Evolutionary conservation across 306 rosid genomes (phyloP), one percentile per base, ranked within the genome.

Genomic region (Spatholobus suberectus): DNA sequence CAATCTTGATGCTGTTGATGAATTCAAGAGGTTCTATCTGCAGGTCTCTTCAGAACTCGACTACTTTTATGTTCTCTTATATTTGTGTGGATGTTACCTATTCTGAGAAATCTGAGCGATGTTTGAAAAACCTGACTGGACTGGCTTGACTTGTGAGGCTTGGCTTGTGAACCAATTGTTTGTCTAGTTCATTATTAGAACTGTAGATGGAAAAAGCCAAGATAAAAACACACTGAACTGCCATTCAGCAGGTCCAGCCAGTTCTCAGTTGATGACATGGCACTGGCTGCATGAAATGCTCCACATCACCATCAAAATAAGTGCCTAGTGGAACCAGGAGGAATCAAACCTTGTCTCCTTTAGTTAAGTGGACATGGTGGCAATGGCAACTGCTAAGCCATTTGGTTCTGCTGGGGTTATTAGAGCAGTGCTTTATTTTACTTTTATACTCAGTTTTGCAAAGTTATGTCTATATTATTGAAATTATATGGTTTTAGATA

Each of bases 21-120:
- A 93, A 62, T 77, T 82, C 87, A 96, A 96, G 93, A 90, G 89
- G 89, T 96, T 96, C 85, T 96, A 96, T 86, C 96, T 96, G 46
- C 99, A 96, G 99, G 99, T 95, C 78, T 84, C 77, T 71, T 43
- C 65, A 38, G 63, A 76, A 51, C 72, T 68, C 84, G 59, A 58
- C 59, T 51, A 12, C 75, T 59, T 70, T 79, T 57, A 63, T 79
- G 52, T 51, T 81, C 49, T 77, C 24, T 61, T 76, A 47, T 74
- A 24, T 38, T 61, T 58, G 17, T 73, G 65, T 40, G 72, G 6
- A 63, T 41, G 59, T 52, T 41, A 70, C 84, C 40, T 59, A 34
- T 57, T 47, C 6, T 20, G 67, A 81, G 86, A 40, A 40, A 69
- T 69, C n/a, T 21, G 54, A 41, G 54, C 47, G 37, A 80, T 38